Evolutionary conservation across 345 rosid genomes (phyloP).

Genomic region (Euphorbia peplus): DNA sequence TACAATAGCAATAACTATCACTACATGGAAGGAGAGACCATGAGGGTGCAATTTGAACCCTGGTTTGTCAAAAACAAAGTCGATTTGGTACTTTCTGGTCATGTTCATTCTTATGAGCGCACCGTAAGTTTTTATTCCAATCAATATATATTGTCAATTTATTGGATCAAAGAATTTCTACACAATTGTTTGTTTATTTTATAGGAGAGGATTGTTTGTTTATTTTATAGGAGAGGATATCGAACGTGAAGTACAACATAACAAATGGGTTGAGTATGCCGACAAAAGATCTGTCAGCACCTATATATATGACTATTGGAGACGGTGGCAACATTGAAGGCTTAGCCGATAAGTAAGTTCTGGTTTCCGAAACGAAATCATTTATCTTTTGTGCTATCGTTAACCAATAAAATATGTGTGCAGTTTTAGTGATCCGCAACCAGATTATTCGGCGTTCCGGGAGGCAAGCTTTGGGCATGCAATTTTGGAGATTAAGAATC

Average conservation of each 20-base stretch:
- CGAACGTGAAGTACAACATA: slow-evolving; percentile 38
- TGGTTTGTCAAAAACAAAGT: slow-evolving; percentile 39
- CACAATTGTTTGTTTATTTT: too few species aligned
- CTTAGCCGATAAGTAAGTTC: slow-evolving; percentile 25
- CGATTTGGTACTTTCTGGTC: slow-evolving; percentile 40
- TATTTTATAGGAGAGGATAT: slow-evolving; percentile 22
- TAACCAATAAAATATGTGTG: too few species aligned
- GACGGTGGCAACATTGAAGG: slow-evolving; percentile 47
- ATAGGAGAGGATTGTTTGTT: too few species aligned
- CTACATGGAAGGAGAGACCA: slow-evolving; percentile 44
- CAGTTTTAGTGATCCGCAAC: slow-evolving; percentile 34
- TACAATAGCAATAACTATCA: slow-evolving; percentile 34
- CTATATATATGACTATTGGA: slow-evolving; percentile 35
- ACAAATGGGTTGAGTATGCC: slow-evolving; percentile 27
- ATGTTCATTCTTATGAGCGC: slow-evolving; percentile 40
- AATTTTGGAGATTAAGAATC: slow-evolving; percentile 29
- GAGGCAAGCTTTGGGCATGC: slow-evolving; percentile 45
- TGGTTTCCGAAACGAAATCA: too few species aligned
- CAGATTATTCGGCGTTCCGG: slow-evolving; percentile 31
- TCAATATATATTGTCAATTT: too few species aligned
- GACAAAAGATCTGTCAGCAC: slow-evolving; percentile 29
- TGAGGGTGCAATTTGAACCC: slow-evolving; percentile 34
- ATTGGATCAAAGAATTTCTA: too few species aligned
- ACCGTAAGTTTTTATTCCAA: slow-evolving; percentile 25
- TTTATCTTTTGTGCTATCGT: too few species aligned